Evolutionary conservation across 2,329 filamentous ascomycete genomes (phyloP).

Genomic region (Cladosporium colombiae): DNA sequence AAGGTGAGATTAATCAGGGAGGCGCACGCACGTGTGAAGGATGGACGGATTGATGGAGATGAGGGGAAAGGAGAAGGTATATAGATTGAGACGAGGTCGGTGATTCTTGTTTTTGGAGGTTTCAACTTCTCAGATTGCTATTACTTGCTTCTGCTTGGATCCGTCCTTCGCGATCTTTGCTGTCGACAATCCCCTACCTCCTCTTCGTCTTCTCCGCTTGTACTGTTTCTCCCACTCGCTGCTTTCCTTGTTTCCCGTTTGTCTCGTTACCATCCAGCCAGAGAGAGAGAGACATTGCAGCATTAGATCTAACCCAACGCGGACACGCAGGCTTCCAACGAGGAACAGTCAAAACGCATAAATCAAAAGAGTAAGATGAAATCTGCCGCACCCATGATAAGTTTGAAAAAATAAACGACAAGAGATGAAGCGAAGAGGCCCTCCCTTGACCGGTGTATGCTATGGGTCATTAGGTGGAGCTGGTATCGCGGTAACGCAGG

Average conservation of each 20-base stretch:
- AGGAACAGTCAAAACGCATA: background rate
- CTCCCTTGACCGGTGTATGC: slow-evolving; percentile 7
- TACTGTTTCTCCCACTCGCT: background rate
- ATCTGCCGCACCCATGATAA: background rate
- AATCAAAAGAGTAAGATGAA: background rate
- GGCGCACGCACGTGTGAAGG: background rate
- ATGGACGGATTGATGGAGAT: background rate
- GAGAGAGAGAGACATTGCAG: background rate
- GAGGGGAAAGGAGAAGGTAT: background rate
- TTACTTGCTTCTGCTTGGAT: background rate
- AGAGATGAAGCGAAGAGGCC: background rate
- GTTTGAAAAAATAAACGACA: background rate
- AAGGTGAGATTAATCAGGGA: background rate
- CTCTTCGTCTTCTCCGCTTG: background rate
- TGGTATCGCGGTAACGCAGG: background rate
- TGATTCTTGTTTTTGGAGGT: background rate
- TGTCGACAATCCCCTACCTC: background rate
- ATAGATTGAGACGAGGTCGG: background rate
- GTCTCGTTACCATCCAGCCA: background rate
- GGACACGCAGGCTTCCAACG: background rate
- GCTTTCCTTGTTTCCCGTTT: background rate
- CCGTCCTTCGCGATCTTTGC: background rate
- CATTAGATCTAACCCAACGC: background rate
- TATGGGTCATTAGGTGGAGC: slow-evolving; percentile 8
- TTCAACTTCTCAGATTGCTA: background rate